phyloP scores from a whole-genome alignment of 2,329 filamentous ascomycete species.

The Aspergillus piperis region DNA sequence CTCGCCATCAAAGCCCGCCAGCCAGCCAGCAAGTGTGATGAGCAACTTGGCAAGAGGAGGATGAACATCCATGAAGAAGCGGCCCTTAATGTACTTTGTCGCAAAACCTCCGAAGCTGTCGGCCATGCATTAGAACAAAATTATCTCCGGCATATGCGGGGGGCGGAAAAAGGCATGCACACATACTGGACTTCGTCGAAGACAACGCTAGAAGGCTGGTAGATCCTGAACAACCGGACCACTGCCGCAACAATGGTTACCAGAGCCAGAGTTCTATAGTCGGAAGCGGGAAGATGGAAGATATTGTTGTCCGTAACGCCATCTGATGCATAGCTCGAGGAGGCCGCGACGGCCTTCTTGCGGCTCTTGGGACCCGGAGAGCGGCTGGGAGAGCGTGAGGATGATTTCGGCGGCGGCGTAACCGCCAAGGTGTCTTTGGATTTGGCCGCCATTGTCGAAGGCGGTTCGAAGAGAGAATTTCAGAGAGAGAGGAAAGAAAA shows the following conservation, averaged over 20 bases:
- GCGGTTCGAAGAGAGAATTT: conserved; percentile 9
- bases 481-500: not conserved
- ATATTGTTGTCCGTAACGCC: conserved; percentile 83
- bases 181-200: conserved; percentile 99
- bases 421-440: conserved; percentile 40
- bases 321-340: conserved; percentile 49
- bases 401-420: conserved; percentile 35
- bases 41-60: conserved; percentile 95
- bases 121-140: conserved; percentile 11
- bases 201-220: conserved; percentile 92
- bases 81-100: conserved; percentile 98
- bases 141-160: not conserved
- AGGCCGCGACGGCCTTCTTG: conserved; percentile 33
- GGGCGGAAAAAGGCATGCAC: not conserved
- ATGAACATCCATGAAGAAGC: conserved; percentile 99
- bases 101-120: conserved; percentile 93
- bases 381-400: conserved; percentile 41
- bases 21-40: conserved; percentile 90
- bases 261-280: conserved; percentile 74
- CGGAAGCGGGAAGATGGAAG: conserved; percentile 77
- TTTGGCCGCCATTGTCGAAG: conserved; percentile 30
- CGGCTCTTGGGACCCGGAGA: conserved; percentile 43
- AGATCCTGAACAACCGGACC: conserved; percentile 92
- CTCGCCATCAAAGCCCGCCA: conserved; percentile 90
- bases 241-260: conserved; percentile 74